Base-by-base conservation (phyloP, 192 early-diverging fungal genomes). In the Spizellomyces punctatus region DNA sequence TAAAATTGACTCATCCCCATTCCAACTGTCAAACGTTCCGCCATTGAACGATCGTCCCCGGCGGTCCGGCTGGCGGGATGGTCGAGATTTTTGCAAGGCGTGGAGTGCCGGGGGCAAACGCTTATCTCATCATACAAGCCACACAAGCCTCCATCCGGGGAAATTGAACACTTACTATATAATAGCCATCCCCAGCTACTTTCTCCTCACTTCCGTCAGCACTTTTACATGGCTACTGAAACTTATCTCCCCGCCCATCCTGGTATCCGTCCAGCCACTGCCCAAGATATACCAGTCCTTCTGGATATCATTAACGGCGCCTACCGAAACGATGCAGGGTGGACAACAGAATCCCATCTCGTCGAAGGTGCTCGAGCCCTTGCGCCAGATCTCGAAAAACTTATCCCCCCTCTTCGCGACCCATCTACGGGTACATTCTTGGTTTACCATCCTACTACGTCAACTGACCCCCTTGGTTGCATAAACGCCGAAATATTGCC, bases 331-430 rank as follows among this genome's bases (percentile, higher is more conserved):
- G 16, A 12, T 6, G 45, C 44, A 5, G 63, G 63, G 5, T 65
- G 63, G 63, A 65, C 63, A 12, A 65, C 36, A 41, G 63, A 65
- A 41, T 14, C 22, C 14, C 63, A 65, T 46, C 63, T 65, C 27
- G 45, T 65, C 16, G 44, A 44, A 27, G 59, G 17, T 41, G 17
- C 59, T 41, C 59, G 59, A 16, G 16, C 17, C 42, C 59, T 61
- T 41, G 5, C 17, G 14, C 6, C 17, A 16, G 59, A 61, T 41
- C 42, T 61, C 22, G 14, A n/a, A 2, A 12, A 12, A n/a, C 50
- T 54, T 19, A 12, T 54, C 4, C 0, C 50, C 50, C 59, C 59
- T 5, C 59, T 41, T 10, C 17, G 17, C 22, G 59, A 61, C 36
- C 63, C 63, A 10, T 14, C 63, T 6, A 48, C 63, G 12, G 63